Base-by-base conservation (phyloP, 2,329 filamentous ascomycete genomes). In the Setomelanomma holmii region DNA sequence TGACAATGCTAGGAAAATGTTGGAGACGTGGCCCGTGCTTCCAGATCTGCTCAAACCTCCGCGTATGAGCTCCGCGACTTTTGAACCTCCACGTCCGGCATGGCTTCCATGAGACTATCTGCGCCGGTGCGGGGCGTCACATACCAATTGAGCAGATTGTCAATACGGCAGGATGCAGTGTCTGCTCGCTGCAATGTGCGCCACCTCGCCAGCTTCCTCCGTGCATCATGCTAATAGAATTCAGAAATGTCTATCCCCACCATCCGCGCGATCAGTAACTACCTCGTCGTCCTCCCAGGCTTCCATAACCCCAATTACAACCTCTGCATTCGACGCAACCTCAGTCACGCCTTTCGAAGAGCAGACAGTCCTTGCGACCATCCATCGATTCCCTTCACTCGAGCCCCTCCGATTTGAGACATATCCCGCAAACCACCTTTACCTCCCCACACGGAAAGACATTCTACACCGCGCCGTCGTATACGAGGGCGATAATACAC, bases 381-480 rank as follows among this genome's bases (percentile, higher is more conserved):
- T 97, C 76, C 92, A 96, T 84, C 81, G 82, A 72, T 99, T 98
- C 80, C 95, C 95, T 30, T 85, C 87, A 10, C 86, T 97, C 77
- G 92, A 97, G 76, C 95, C 95, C 20, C 80, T 86, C 42, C 82
- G 86, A 44, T 89, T 96, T 74, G 86, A 90, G 71, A 78, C 85
- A 67, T 98, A 93, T 81, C 87, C 89, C 35, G 80, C 86, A 55
- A 89, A 90, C 68, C 91, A 97, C 76, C 89, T 99, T 39, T 81
- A 90, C 71, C 85, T 98, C 27, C 95, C 95, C 2, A 83, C 96
- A 40, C 89, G 95, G 53, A 88, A 89, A 73, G 95, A 99, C 75
- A 86, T 99, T 60, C 87, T 99, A 47, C 93, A 99, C 79, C 86
- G 91, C 60, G 95, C 95, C 52, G 86, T 99, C 52, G 79, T 96